phyloP scores from a whole-genome alignment of 441 rosid genomes.

The Populus hybrid region DNA sequence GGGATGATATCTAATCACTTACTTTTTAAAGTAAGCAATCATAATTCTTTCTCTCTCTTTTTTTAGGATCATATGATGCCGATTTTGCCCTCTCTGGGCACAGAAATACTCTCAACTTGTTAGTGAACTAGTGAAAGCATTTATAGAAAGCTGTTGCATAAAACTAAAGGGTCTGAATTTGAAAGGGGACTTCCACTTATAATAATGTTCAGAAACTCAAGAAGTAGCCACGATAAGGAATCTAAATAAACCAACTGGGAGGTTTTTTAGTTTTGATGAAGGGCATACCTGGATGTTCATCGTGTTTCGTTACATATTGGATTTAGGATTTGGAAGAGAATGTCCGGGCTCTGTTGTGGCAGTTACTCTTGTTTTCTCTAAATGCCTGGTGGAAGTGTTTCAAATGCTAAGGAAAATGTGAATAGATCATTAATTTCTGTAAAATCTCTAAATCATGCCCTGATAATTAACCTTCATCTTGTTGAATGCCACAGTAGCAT shows the following conservation, averaged over 20 bases:
- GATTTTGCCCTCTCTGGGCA: not conserved
- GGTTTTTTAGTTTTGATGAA: not conserved
- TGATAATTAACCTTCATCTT: not conserved
- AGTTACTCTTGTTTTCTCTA: not conserved
- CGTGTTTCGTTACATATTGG: not conserved
- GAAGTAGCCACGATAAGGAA: not conserved
- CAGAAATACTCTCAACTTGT: not conserved
- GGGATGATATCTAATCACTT: conserved; percentile 97
- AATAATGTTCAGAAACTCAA: not conserved
- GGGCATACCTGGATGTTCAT: not conserved
- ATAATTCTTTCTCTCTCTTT: not conserved
- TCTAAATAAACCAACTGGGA: not conserved
- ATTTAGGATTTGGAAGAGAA: not conserved
- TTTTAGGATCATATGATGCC: not conserved
- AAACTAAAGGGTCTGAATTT: not conserved
- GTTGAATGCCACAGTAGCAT: not conserved
- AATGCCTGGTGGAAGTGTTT: not conserved
- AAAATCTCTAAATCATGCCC: not conserved
- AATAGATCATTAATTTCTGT: not conserved
- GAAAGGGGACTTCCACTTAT: not conserved
- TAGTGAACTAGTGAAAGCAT: not conserved
- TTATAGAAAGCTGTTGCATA: not conserved
- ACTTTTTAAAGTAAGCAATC: conserved; percentile 79
- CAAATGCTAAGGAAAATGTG: not conserved
- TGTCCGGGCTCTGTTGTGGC: not conserved